A percentile compares a stretch with the other conserved stretches of the same genome.
phyloP scores from a whole-genome alignment of 2,329 filamentous ascomycete species.

The Calonectria ilicicola region DNA sequence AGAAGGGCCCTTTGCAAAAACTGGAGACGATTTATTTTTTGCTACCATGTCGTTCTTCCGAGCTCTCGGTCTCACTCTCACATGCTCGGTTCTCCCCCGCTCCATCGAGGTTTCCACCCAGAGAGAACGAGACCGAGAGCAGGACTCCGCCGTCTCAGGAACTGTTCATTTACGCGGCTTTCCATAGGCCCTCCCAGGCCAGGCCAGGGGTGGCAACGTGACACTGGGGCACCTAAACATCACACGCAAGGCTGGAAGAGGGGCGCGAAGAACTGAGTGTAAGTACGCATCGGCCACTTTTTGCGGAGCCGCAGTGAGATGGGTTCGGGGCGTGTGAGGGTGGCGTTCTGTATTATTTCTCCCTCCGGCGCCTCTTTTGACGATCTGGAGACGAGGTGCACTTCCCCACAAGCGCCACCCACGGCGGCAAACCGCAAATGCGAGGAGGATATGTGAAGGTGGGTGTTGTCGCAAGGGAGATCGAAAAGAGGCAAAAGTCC shows the following conservation, averaged over 20 bases:
- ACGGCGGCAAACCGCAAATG: neutral
- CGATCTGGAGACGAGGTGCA: neutral
- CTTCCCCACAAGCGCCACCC: slow-evolving; percentile 15
- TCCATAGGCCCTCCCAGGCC: neutral
- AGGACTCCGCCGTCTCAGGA: neutral
- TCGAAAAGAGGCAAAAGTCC: neutral
- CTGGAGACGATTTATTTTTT: slow-evolving; percentile 4
- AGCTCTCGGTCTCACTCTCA: neutral
- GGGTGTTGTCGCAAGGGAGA: neutral
- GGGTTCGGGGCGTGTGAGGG: slow-evolving; percentile 6
- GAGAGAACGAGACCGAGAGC: neutral
- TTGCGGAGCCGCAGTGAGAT: slow-evolving; percentile 40
- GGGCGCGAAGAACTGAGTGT: slow-evolving; percentile 2
- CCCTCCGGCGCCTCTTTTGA: neutral
- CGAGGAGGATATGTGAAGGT: neutral
- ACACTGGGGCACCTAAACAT: neutral
- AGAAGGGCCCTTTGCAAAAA: slow-evolving; percentile 8
- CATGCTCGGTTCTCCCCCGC: neutral
- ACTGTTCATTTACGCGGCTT: slow-evolving; percentile 12
- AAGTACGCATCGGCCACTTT: slow-evolving; percentile 29
- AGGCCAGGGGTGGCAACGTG: neutral
- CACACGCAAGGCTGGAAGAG: slow-evolving; percentile 10
- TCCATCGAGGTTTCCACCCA: neutral
- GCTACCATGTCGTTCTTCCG: slow-evolving; percentile 5
- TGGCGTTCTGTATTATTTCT: slow-evolving; percentile 2